Conservation (phyloP, 1,139 yeast genomes). For the Candida frijolesensis region DNA sequence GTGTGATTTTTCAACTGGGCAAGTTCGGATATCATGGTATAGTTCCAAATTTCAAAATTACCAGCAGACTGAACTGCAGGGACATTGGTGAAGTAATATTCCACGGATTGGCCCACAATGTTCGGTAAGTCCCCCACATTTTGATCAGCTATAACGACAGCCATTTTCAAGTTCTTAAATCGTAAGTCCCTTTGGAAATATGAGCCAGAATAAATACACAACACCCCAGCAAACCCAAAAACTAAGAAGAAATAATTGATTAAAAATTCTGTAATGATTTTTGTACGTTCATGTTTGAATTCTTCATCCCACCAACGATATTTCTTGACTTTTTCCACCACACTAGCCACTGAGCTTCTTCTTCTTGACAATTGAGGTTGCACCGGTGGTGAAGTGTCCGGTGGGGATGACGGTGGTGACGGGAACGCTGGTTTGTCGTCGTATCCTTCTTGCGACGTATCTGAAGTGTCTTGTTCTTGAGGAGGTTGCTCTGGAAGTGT, state of each 20-base stretch:
- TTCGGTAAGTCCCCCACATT: constrained; percentile 25
- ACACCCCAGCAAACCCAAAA: constrained; percentile 25
- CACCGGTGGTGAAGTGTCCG: not conserved
- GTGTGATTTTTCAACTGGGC: constrained; percentile 24
- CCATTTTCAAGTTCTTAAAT: constrained; percentile 25
- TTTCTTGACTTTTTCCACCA: constrained; percentile 20
- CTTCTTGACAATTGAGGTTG: constrained; percentile 15
- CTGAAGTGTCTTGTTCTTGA: not conserved
- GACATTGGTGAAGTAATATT: constrained; percentile 25
- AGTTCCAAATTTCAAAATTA: constrained; percentile 26
- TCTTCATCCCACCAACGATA: constrained; percentile 26
- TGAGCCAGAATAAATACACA: constrained; percentile 37
- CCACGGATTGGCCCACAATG: constrained; percentile 26
- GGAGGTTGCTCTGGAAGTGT: not conserved
- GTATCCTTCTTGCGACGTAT: not conserved
- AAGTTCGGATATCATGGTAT: constrained; percentile 19
- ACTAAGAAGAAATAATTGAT: constrained; percentile 27
- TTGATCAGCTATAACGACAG: constrained; percentile 30
- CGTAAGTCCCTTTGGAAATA: constrained; percentile 25
- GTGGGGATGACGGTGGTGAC: not conserved
- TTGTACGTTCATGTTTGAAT: constrained; percentile 17
- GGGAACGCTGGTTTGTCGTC: not conserved
- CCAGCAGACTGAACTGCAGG: constrained; percentile 25
- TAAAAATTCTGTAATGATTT: constrained; percentile 21
- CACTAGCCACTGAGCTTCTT: constrained; percentile 23